Evolutionary conservation across 495 filamentous ascomycete genomes (phyloP).

Genomic region (Daldinia caldariorum): DNA sequence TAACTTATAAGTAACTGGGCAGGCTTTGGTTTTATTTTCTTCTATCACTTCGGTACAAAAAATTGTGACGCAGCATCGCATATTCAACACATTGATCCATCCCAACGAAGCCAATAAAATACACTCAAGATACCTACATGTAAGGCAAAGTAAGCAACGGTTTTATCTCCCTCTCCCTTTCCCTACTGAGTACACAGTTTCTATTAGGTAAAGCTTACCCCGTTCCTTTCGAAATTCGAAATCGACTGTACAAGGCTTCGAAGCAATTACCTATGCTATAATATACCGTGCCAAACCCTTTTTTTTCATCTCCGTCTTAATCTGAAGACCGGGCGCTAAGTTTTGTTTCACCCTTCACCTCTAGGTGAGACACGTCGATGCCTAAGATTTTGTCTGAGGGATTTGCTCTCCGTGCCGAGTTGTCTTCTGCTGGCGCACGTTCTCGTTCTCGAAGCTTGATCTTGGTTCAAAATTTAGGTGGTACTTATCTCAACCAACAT

Average conservation of each 20-base stretch:
- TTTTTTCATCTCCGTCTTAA: neutral
- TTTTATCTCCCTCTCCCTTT: neutral
- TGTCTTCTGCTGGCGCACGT: neutral
- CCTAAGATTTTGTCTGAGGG: neutral
- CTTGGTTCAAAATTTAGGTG: neutral
- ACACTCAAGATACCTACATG: neutral
- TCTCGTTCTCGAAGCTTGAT: neutral
- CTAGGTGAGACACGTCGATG: neutral
- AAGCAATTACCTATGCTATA: neutral
- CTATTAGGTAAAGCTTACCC: neutral
- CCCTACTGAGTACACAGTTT: neutral
- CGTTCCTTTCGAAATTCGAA: neutral
- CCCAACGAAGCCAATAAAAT: neutral
- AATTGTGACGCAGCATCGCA: neutral
- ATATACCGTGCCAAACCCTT: neutral
- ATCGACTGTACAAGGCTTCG: neutral
- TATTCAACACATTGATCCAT: constrained; percentile 1
- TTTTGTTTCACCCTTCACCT: neutral
- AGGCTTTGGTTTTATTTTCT: constrained; percentile 1
- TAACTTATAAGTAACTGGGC: neutral
- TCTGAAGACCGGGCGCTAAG: neutral
- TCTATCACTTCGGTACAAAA: too few species aligned
- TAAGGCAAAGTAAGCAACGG: neutral
- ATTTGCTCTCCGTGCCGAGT: neutral
- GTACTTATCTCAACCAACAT: neutral